phyloP scores from a whole-genome alignment of 192 early-diverging fungal genomes.

The Umbelopsis sp. region DNA sequence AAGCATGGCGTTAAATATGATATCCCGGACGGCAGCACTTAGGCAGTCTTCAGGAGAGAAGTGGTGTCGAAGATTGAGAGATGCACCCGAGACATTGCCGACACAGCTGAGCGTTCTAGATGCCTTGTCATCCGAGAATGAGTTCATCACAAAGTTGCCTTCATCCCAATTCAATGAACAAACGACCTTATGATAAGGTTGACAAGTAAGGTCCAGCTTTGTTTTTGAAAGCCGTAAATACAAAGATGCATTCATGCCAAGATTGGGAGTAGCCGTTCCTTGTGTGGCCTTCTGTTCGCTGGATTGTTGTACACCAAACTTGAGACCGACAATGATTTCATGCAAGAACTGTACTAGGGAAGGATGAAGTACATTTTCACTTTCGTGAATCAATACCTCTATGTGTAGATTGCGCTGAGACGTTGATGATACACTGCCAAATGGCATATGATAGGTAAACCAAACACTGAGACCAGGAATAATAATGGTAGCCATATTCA shows the following conservation, averaged over 20 bases:
- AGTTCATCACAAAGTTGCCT: constrained; percentile 64
- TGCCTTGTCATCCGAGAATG: constrained; percentile 37
- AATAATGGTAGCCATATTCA: constrained; percentile 48
- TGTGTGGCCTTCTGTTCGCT: constrained; percentile 36
- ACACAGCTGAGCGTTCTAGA: constrained; percentile 53
- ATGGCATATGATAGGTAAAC: constrained; percentile 45
- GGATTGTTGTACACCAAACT: constrained; percentile 53
- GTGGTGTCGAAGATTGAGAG: constrained; percentile 64
- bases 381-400: constrained; percentile 66
- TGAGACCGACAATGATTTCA: constrained; percentile 66
- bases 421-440: constrained; percentile 40
- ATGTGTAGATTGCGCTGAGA: constrained; percentile 51
- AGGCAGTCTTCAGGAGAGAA: constrained; percentile 81
- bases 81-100: constrained; percentile 58
- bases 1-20: constrained; percentile 62
- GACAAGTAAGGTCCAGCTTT: constrained; percentile 70
- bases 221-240: constrained; percentile 65
- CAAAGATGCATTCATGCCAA: constrained; percentile 49
- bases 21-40: constrained; percentile 56
- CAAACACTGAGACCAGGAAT: constrained; percentile 57
- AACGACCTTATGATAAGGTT: constrained; percentile 73
- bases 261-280: not conserved
- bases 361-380: constrained; percentile 73
- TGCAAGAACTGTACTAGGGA: constrained; percentile 69
- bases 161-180: constrained; percentile 69